Percentiles rank a stretch among this genome's conserved stretches.
Evolutionary conservation across 176 grass and related monocot genomes (phyloP).

Genomic region (Carex cristatella): DNA sequence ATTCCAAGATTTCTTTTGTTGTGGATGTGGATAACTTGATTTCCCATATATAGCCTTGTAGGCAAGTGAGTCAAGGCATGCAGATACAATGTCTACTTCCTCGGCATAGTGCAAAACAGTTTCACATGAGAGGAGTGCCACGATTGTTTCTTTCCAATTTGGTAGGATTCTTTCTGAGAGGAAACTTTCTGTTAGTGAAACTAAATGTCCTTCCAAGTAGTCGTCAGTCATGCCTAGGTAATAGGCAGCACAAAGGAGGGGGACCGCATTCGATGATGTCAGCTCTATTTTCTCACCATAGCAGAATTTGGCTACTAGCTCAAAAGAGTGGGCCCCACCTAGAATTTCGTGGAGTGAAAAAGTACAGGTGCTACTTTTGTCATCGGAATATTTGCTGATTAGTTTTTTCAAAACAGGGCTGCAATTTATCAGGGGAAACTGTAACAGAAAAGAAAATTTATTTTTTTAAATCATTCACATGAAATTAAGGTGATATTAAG

Average conservation of each 20-base stretch:
- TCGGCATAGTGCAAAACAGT: conserved; percentile 56
- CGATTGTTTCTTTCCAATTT: conserved; percentile 82
- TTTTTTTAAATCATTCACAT: background rate
- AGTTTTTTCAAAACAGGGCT: conserved; percentile 73
- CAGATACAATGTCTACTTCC: conserved; percentile 57
- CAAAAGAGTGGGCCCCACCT: conserved; percentile 73
- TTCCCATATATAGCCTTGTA: conserved; percentile 33
- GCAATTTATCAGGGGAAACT: conserved; percentile 84
- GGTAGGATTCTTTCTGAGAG: conserved; percentile 43
- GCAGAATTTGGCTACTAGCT: conserved; percentile 78
- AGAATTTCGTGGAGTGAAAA: conserved; percentile 75
- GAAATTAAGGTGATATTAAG: background rate
- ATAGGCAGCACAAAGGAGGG: conserved; percentile 71
- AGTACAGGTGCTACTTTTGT: conserved; percentile 40
- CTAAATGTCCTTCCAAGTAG: conserved; percentile 66
- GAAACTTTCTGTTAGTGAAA: conserved; percentile 62
- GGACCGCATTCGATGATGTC: conserved; percentile 63
- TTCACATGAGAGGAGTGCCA: conserved; percentile 73
- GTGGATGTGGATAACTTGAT: background rate
- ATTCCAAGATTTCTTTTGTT: background rate
- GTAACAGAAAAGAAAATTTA: background rate
- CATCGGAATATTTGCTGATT: conserved; percentile 50
- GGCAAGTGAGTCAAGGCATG: conserved; percentile 72
- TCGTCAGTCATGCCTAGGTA: conserved; percentile 89
- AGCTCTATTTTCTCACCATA: conserved; percentile 87